These are phyloP conservation scores for Neoboletus subvelutipes DNA, from an alignment of 768 basidiomycete genomes.

Conservation along the genomic window DNA sequence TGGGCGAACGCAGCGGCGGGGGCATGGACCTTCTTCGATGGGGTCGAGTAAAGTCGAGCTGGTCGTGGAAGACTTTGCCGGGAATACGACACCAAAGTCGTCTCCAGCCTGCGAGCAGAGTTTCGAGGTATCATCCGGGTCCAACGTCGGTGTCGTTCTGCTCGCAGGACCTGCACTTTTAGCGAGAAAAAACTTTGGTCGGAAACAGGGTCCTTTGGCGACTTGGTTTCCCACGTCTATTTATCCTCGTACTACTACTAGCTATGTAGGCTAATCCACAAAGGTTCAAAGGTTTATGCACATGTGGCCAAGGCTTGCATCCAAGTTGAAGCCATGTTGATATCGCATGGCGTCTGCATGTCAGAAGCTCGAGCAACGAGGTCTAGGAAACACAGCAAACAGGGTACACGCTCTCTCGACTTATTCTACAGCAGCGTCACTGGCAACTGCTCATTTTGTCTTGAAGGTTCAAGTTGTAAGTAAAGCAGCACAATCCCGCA, in stretches of 20 bases:
- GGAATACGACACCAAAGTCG: slow-evolving; percentile 56
- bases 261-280: too few relatives aligned
- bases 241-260: not conserved
- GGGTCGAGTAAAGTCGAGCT: slow-evolving; percentile 68
- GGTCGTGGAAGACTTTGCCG: slow-evolving; percentile 68
- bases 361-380: not conserved
- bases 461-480: not conserved
- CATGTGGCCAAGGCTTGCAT: not conserved
- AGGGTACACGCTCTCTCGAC: not conserved
- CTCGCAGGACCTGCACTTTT: slow-evolving; percentile 18
- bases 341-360: not conserved
- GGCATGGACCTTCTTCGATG: slow-evolving; percentile 54
- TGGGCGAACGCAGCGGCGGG: slow-evolving; percentile 48
- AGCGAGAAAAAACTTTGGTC: slow-evolving; percentile 1
- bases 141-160: not conserved
- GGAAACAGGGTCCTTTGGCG: not conserved
- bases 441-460: not conserved
- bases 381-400: not conserved
- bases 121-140: slow-evolving; percentile 31
- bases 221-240: not conserved
- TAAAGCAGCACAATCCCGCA: not conserved
- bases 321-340: not conserved
- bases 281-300: not conserved
- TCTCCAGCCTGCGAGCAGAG: slow-evolving; percentile 30
- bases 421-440: not conserved